Evolutionary conservation across 139 green algal species (phyloP).

Genomic region (Spirogloea muscicola): DNA sequence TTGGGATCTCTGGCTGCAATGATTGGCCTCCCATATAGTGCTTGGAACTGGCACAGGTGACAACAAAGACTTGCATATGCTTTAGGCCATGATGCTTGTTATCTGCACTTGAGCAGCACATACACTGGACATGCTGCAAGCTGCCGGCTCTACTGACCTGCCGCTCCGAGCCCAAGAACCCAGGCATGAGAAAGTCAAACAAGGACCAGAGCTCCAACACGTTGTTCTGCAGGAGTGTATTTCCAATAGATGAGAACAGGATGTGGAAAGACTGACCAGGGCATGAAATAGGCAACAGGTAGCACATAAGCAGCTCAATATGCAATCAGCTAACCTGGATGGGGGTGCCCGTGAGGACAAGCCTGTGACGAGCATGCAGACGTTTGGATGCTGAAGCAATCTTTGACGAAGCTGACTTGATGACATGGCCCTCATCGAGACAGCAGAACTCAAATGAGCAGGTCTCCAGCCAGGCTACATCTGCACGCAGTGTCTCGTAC

Average conservation of each 20-base stretch:
- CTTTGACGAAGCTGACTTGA: constrained; percentile 79
- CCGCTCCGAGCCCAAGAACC: constrained; percentile 74
- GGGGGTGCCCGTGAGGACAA: constrained; percentile 72
- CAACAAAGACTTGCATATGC: too few species aligned
- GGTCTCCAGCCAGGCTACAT: constrained; percentile 57
- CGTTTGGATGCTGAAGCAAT: constrained; percentile 61
- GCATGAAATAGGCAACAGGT: too few species aligned
- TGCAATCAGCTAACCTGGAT: constrained; percentile 35
- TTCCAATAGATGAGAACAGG: neutral
- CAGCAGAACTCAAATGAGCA: constrained; percentile 80
- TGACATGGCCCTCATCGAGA: constrained; percentile 95
- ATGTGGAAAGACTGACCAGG: neutral
- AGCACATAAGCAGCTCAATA: too few species aligned
- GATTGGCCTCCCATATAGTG: constrained; percentile 74
- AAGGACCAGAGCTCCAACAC: constrained; percentile 92
- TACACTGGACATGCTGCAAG: too few species aligned
- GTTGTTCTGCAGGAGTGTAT: constrained; percentile 94
- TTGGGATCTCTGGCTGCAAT: constrained; percentile 35
- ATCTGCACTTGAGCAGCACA: too few species aligned
- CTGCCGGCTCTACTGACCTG: too few species aligned
- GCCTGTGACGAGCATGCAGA: constrained; percentile 68
- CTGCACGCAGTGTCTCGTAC: constrained; percentile 81
- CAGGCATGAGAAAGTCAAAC: constrained; percentile 98
- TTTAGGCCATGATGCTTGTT: too few species aligned
- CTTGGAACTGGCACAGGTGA: constrained; percentile 80